Conservation (phyloP, 495 filamentous ascomycete species). For the Hypoxylon lienhwacheense region DNA sequence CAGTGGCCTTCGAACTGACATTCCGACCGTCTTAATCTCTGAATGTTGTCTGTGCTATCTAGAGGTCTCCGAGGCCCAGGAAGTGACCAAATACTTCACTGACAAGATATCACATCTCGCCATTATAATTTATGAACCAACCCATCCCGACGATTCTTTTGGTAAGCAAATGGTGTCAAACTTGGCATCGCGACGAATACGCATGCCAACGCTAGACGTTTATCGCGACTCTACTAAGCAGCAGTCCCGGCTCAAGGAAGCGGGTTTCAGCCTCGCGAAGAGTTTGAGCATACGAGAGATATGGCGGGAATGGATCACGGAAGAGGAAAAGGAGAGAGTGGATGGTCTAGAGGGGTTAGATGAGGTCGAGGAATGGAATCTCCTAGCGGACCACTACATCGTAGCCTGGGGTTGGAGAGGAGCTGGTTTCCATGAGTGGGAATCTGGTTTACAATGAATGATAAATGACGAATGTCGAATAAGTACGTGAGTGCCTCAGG, state of each 20-base stretch:
- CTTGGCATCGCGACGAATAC: conserved; percentile 79
- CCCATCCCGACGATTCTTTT: conserved; percentile 79
- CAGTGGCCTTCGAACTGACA: conserved; percentile 40
- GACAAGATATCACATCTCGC: conserved; percentile 58
- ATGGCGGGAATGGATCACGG: conserved; percentile 72
- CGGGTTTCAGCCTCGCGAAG: conserved; percentile 63
- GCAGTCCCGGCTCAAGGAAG: conserved; percentile 59
- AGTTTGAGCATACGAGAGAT: conserved; percentile 68
- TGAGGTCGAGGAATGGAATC: conserved; percentile 92
- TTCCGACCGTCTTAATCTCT: conserved; percentile 83
- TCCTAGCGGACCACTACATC: conserved; percentile 88
- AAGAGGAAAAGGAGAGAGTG: conserved; percentile 78
- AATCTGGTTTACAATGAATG: conserved; percentile 8
- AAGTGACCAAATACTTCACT: conserved; percentile 69
- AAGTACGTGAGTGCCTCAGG: too few species aligned
- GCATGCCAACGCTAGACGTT: conserved; percentile 75
- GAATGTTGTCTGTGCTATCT: conserved; percentile 96
- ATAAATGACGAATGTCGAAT: background rate
- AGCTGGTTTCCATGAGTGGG: conserved; percentile 31
- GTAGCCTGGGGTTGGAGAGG: conserved; percentile 72
- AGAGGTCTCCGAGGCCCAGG: conserved; percentile 58
- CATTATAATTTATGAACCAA: conserved; percentile 85
- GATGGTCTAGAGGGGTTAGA: conserved; percentile 82
- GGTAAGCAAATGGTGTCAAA: conserved; percentile 90
- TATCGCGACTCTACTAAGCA: conserved; percentile 70